Conservation (phyloP, 176 grass and related monocot genomes). For the Cymbopogon citratus region DNA sequence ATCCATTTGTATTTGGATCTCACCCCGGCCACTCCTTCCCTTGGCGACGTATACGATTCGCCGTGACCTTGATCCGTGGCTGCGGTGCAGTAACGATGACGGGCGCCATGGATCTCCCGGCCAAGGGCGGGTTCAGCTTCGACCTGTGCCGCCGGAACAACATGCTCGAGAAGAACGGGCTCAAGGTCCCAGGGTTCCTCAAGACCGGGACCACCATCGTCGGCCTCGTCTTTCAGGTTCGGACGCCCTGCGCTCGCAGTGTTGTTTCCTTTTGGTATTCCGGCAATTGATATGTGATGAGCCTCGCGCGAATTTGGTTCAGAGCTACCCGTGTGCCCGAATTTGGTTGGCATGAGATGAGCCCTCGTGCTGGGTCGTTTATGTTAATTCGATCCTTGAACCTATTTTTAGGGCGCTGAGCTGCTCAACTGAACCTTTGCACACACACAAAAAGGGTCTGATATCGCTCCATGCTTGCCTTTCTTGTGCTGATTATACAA, state of each 20-base stretch:
- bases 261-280: neutral
- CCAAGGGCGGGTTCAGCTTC: constrained; percentile 60
- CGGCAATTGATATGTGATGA: too few relatives aligned
- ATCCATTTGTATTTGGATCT: neutral
- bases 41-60: neutral
- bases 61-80: neutral
- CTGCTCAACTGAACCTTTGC: neutral
- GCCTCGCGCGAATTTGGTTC: too few relatives aligned
- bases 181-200: constrained; percentile 36
- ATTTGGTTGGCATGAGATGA: neutral
- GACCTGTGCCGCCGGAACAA: constrained; percentile 49
- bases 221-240: constrained; percentile 49
- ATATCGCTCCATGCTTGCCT: too few relatives aligned
- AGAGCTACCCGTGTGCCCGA: neutral
- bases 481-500: too few relatives aligned
- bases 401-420: neutral
- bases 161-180: constrained; percentile 48
- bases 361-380: neutral
- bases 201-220: constrained; percentile 76
- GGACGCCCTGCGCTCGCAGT: neutral
- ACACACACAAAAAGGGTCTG: neutral
- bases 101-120: constrained; percentile 27
- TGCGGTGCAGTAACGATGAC: neutral
- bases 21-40: neutral
- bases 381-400: neutral